Evolutionary conservation across 202 grass and related monocot genomes (phyloP).

Genomic region (Miscanthus sacchariflorus): DNA sequence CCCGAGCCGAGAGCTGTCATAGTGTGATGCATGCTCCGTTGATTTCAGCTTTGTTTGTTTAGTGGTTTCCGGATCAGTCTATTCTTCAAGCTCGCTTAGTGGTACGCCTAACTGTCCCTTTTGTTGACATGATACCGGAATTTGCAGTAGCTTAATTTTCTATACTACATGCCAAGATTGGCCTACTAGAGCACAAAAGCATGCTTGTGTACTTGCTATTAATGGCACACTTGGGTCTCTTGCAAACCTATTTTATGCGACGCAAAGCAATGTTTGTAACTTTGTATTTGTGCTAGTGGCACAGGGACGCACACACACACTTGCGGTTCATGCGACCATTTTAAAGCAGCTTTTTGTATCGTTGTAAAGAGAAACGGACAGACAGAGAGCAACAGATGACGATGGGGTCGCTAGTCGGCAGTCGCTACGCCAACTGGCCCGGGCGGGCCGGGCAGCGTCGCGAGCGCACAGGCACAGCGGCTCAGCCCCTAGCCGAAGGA

Average conservation of each 20-base stretch:
- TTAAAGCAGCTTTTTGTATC: too few relatives aligned
- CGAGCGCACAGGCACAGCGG: background rate
- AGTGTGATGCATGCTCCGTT: background rate
- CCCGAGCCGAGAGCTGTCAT: background rate
- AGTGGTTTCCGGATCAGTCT: too few relatives aligned
- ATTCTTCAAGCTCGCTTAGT: too few relatives aligned
- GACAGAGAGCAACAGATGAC: background rate
- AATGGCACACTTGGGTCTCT: background rate
- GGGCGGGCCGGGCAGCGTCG: background rate
- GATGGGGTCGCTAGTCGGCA: background rate
- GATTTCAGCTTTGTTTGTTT: too few relatives aligned
- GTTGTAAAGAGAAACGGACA: background rate
- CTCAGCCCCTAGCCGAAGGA: background rate
- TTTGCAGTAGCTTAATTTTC: background rate
- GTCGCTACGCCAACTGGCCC: too few relatives aligned
- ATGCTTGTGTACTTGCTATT: background rate
- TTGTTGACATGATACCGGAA: background rate
- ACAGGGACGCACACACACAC: background rate
- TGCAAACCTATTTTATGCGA: background rate
- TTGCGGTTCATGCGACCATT: too few relatives aligned
- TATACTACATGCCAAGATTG: background rate
- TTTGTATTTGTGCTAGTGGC: background rate
- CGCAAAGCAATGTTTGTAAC: too few relatives aligned
- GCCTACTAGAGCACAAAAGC: background rate
- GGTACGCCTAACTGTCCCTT: too few relatives aligned